Percentiles rank a stretch among this genome's conserved stretches.
Evolutionary conservation across 805 yeast genomes (phyloP).

Genomic region (Saturnispora dispora): DNA sequence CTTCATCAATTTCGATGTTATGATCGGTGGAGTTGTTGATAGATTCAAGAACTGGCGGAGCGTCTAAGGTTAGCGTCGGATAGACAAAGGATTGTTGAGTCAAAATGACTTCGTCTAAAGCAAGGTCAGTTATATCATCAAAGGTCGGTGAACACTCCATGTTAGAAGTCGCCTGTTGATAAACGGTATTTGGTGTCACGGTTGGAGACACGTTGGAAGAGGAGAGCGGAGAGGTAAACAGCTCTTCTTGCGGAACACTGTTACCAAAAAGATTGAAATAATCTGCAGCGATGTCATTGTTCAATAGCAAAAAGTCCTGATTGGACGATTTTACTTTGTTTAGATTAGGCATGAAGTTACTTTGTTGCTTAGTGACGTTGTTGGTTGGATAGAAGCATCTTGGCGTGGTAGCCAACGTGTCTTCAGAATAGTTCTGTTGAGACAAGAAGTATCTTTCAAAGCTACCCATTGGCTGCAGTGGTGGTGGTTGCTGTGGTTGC

Average conservation of each 20-base stretch:
- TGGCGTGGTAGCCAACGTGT: conserved; percentile 1
- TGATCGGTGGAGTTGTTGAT: neutral
- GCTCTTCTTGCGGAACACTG: neutral
- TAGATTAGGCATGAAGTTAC: neutral
- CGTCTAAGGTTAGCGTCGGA: conserved; percentile 2
- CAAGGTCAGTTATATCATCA: conserved; percentile 3
- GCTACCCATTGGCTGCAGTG: neutral
- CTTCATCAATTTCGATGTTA: neutral
- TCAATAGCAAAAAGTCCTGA: neutral
- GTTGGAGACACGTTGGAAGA: neutral
- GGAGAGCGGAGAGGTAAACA: neutral
- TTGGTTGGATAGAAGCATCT: conserved; percentile 7
- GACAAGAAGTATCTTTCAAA: neutral
- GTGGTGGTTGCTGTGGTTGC: neutral
- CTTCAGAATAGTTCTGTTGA: neutral
- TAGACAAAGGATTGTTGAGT: conserved; percentile 5
- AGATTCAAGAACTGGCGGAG: conserved; percentile 1
- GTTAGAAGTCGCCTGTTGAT: neutral
- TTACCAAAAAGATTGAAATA: conserved; percentile 4
- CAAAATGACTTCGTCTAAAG: conserved; percentile 7
- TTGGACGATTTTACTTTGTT: neutral
- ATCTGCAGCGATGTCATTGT: conserved; percentile 4
- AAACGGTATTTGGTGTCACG: neutral
- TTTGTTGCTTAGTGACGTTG: neutral
- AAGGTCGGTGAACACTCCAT: neutral